A percentile compares a stretch with the other conserved stretches of the same genome.
Evolutionary conservation across 169 alveolate species (phyloP).

Genomic region (Eimeria maxima): DNA sequence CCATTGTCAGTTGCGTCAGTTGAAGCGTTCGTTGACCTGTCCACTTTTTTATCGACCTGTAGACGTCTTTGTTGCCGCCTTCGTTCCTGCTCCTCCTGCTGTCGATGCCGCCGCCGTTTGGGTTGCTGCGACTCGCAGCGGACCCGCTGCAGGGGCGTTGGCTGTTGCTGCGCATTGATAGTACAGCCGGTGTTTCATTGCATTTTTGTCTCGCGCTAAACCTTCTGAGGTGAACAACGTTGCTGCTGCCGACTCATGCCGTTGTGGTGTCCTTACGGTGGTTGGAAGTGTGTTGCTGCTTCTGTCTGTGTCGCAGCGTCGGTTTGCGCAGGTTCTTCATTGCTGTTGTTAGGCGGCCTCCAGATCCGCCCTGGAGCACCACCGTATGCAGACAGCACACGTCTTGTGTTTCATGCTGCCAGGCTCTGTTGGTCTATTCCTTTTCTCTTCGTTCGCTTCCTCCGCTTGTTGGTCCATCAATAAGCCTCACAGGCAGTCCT

Average conservation of each 20-base stretch:
- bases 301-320: constrained; percentile 37
- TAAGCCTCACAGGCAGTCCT: too few species aligned
- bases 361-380: neutral
- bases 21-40: neutral
- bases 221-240: neutral
- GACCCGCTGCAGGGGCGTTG: neutral
- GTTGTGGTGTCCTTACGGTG: neutral
- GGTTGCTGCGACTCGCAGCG: neutral
- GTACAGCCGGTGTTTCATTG: neutral
- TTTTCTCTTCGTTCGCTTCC: too few species aligned
- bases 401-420: neutral
- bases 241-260: neutral
- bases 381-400: constrained; percentile 1
- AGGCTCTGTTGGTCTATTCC: neutral
- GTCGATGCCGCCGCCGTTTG: neutral
- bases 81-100: neutral
- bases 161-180: neutral
- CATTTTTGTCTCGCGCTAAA: neutral
- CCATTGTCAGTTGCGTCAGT: neutral
- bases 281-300: neutral
- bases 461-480: too few species aligned
- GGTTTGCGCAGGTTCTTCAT: constrained; percentile 64
- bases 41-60: neutral
- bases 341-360: constrained; percentile 47
- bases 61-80: neutral